Conservation (phyloP, 306 rosid species). For the Cicer bijugum region DNA sequence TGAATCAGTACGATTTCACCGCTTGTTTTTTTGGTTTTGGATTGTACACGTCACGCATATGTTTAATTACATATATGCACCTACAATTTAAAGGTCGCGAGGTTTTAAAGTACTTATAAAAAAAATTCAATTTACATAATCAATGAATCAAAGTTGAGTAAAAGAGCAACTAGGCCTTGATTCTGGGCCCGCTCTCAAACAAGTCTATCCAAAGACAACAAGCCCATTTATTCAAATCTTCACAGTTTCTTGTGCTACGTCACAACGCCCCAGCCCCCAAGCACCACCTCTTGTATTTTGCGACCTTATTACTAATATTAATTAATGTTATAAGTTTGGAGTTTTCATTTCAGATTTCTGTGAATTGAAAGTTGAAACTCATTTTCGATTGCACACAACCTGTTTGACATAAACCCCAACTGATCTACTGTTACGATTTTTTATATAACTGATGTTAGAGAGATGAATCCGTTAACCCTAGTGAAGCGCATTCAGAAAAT, state of each 20-base stretch:
- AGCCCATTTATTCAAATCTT: too few species aligned
- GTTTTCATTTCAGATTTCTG: background rate
- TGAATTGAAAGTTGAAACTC: background rate
- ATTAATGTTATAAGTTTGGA: background rate
- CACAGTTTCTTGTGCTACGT: background rate
- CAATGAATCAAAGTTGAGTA: too few species aligned
- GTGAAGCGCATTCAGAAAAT: conserved; percentile 86
- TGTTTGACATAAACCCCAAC: conserved; percentile 15
- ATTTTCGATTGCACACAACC: background rate
- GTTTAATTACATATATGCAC: too few species aligned
- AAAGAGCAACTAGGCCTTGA: too few species aligned
- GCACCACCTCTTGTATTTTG: background rate
- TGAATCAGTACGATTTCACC: background rate
- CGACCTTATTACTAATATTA: background rate
- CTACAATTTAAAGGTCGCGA: too few species aligned
- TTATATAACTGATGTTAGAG: conserved; percentile 7
- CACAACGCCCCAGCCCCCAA: background rate
- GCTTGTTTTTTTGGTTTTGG: background rate
- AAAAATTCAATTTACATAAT: too few species aligned
- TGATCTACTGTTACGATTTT: background rate
- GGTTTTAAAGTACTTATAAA: too few species aligned
- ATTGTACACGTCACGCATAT: background rate
- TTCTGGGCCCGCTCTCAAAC: too few species aligned
- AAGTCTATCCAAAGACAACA: too few species aligned
- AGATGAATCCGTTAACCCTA: conserved; percentile 86